phyloP scores from a whole-genome alignment of 176 grass and related monocot species.

The Microstegium vimineum region DNA sequence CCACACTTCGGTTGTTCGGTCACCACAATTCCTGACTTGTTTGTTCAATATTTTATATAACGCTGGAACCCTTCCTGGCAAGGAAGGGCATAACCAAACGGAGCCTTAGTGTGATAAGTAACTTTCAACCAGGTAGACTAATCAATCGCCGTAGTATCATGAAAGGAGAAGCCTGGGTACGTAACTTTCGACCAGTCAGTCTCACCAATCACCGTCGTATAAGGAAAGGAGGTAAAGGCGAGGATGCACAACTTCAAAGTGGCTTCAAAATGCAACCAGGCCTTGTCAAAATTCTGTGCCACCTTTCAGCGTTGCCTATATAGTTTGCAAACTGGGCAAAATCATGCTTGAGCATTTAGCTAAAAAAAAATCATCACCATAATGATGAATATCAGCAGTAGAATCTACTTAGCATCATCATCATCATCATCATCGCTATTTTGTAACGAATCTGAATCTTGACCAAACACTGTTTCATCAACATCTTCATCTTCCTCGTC shows the following conservation, averaged over 20 bases:
- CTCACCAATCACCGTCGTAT: not conserved
- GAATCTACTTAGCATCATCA: slow-evolving; percentile 36
- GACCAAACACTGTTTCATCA: slow-evolving; percentile 78
- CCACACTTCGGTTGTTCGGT: no score
- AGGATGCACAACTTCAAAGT: not conserved
- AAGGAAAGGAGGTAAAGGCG: not conserved
- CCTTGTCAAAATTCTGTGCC: slow-evolving; percentile 31
- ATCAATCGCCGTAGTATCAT: not conserved
- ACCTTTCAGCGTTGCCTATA: not conserved
- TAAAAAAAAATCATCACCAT: not conserved
- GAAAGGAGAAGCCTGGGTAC: not conserved
- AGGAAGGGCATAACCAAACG: no score
- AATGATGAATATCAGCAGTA: not conserved
- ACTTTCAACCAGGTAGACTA: not conserved
- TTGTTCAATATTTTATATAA: no score
- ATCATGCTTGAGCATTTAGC: not conserved
- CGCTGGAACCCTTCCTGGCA: no score
- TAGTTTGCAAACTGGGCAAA: slow-evolving; percentile 13
- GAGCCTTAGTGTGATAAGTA: no score
- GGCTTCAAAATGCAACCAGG: not conserved
- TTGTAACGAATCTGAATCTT: slow-evolving; percentile 64
- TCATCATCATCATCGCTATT: slow-evolving; percentile 25
- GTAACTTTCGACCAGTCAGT: not conserved
- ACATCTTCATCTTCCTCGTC: slow-evolving; percentile 61
- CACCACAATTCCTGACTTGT: no score